Evolutionary conservation across 2,329 filamentous ascomycete genomes (phyloP), one percentile per base, ranked within the genome.

Genomic region (Hypoxylon sp.): DNA sequence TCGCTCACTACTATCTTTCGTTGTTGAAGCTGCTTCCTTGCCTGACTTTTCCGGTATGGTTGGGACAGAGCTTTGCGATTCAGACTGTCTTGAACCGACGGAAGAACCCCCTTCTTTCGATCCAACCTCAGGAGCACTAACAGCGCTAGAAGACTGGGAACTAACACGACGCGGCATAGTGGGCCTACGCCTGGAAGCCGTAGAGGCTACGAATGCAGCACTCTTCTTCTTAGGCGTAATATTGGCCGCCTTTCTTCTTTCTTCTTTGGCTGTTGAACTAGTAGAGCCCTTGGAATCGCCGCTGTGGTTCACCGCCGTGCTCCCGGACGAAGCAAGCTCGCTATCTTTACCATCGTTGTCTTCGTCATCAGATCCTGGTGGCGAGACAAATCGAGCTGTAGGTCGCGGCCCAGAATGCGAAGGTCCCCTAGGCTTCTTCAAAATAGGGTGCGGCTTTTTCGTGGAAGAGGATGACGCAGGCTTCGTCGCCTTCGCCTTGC

Each of bases 321-420:
- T 83, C 20, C 76, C 77, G 4, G 82, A 82, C 3, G 80, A 82
- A 32, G 75, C 75, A n/a, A 78, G 75, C 24, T 79, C 74, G 56
- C 66, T 70, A 58, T 77, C 76, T 42, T 65, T 70, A 4, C 67
- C 65, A 36, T 75, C 70, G 36, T 72, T 75, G 26, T 77, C 77
- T 62, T 82, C 81, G 50, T 81, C 80, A 51, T 80, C 80, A 30
- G 84, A 84, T 28, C 79, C 80, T 30, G 82, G 81, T 1, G 86
- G 86, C 14, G 85, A 85, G 6, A 84, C 82, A 69, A 89, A 89
- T n/a, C 86, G 84, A 56, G 87, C 86, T 7, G 85, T 88, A n/a
- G 85, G 86, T 18, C 84, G 81, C 11, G 85, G 83, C 4, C 85
- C 84, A 14, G 81, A 82, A 18, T 79, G 76, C 28, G 85, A 85